These are phyloP conservation scores for Terana coerulea DNA, from an alignment of 768 basidiomycete species.

Conservation along the genomic window DNA sequence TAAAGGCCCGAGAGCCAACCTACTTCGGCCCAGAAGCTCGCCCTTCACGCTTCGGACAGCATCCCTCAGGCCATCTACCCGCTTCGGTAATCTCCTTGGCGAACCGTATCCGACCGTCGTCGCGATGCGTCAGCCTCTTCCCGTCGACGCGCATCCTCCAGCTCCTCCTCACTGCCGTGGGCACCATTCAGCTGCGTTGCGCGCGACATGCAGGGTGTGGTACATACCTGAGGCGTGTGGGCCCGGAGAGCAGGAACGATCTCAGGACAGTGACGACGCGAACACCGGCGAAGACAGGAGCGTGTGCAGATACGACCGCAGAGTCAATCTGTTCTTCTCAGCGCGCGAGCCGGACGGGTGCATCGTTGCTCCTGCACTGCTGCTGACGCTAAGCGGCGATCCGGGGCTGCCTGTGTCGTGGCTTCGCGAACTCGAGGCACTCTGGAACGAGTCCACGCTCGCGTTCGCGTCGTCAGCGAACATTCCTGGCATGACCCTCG, in stretches of 20 bases:
- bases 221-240: constrained; percentile 11
- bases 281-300: constrained; percentile 68
- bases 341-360: constrained; percentile 55
- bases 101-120: constrained; percentile 85
- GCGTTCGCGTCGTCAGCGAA: constrained; percentile 7
- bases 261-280: constrained; percentile 81
- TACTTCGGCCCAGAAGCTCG: constrained; percentile 86
- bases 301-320: constrained; percentile 87
- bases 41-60: constrained; percentile 88
- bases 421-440: too few species aligned
- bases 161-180: constrained; percentile 47
- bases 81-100: constrained; percentile 77
- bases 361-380: background rate
- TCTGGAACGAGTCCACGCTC: constrained; percentile 24
- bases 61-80: constrained; percentile 83
- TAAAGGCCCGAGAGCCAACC: background rate
- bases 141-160: constrained; percentile 72
- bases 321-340: constrained; percentile 93
- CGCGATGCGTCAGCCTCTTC: constrained; percentile 91
- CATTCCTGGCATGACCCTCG: constrained; percentile 13
- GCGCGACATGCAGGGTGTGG: background rate
- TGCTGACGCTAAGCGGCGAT: constrained; percentile 6
- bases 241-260: constrained; percentile 71
- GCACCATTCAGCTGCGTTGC: too few species aligned
- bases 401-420: constrained; percentile 15